Percentiles rank a stretch among this genome's conserved stretches.
Evolutionary conservation across 192 early-diverging fungal genomes (phyloP).

Genomic region (Thamnidium elegans): DNA sequence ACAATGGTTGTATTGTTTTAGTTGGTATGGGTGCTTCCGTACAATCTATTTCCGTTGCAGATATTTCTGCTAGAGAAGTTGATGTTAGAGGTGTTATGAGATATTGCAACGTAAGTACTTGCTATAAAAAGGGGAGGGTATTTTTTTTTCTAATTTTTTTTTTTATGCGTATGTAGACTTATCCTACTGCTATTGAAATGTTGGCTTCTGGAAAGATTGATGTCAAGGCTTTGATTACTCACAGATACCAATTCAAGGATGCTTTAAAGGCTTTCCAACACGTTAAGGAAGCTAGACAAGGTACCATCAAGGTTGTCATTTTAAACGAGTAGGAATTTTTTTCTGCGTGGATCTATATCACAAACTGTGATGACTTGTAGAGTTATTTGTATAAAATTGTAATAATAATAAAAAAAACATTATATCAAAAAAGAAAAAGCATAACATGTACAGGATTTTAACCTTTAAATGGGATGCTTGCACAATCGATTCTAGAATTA

Average conservation of each 20-base stretch:
- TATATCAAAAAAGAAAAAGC: no score
- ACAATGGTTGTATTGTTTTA: slow-evolving; percentile 39
- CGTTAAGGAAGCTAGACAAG: slow-evolving; percentile 31
- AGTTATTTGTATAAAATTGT: no score
- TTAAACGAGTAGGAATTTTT: slow-evolving; percentile 3
- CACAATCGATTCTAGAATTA: no score
- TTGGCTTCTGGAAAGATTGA: slow-evolving; percentile 37
- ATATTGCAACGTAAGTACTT: slow-evolving; percentile 36
- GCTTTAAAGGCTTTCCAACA: slow-evolving; percentile 42
- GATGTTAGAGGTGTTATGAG: slow-evolving; percentile 41
- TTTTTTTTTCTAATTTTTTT: neutral
- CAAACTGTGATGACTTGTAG: no score
- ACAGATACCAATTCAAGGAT: slow-evolving; percentile 36
- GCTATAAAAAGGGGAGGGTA: neutral
- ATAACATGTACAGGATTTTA: no score
- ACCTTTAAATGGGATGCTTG: no score
- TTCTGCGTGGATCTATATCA: no score
- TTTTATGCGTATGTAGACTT: slow-evolving; percentile 15
- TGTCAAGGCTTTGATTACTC: slow-evolving; percentile 41
- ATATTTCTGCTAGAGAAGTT: slow-evolving; percentile 36
- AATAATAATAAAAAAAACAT: no score
- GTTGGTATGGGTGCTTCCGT: slow-evolving; percentile 43
- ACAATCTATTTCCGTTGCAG: slow-evolving; percentile 34
- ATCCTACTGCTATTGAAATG: slow-evolving; percentile 37
- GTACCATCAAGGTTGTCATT: slow-evolving; percentile 43